These are phyloP conservation scores for Colletotrichum sp. DNA, from an alignment of 2,329 filamentous ascomycete species.

Conservation along the genomic window DNA sequence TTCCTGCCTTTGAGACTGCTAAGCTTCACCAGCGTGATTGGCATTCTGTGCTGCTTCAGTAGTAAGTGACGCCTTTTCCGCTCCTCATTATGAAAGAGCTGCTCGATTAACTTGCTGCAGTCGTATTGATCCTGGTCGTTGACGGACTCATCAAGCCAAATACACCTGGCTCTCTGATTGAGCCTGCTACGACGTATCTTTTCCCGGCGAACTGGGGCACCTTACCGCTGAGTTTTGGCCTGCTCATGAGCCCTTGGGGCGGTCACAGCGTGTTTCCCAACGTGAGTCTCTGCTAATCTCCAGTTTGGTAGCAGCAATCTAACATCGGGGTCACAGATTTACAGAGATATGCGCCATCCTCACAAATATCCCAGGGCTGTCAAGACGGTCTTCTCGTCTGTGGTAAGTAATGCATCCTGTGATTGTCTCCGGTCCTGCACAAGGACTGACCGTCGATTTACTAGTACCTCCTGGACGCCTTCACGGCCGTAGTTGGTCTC, in stretches of 20 bases:
- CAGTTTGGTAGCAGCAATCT: background rate
- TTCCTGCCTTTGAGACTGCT: conserved; percentile 84
- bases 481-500: conserved; percentile 82
- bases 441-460: background rate
- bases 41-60: conserved; percentile 87
- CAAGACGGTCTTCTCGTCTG: conserved; percentile 83
- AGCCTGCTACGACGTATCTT: conserved; percentile 80
- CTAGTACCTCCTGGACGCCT: conserved; percentile 80
- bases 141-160: conserved; percentile 87
- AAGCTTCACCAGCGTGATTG: conserved; percentile 86
- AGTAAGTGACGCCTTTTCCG: conserved; percentile 63
- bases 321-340: conserved; percentile 48
- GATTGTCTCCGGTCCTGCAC: background rate
- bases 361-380: conserved; percentile 80
- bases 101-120: conserved; percentile 44
- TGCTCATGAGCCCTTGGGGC: conserved; percentile 80
- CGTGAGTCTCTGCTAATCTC: conserved; percentile 36
- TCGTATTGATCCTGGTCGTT: conserved; percentile 81
- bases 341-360: conserved; percentile 73
- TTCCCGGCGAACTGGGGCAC: conserved; percentile 88
- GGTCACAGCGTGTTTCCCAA: conserved; percentile 81
- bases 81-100: background rate
- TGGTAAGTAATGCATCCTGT: conserved; percentile 55
- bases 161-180: conserved; percentile 79
- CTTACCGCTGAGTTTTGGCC: conserved; percentile 84